These are phyloP conservation scores for Rhizopogon sp. DNA, from an alignment of 768 basidiomycete species.

Conservation along the genomic window DNA sequence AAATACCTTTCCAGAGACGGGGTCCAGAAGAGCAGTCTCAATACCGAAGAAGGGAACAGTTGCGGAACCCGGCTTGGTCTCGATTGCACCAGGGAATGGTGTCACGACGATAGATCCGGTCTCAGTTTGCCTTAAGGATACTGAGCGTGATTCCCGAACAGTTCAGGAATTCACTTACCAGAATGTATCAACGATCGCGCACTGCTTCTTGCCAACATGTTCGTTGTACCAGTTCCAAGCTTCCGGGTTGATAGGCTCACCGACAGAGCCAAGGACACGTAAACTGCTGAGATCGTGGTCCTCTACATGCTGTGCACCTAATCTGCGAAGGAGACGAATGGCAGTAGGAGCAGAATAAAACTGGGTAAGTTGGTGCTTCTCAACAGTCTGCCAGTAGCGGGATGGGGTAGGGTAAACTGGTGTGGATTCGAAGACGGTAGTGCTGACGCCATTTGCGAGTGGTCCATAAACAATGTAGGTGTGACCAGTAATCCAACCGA, in stretches of 20 bases:
- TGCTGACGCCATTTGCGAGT: constrained; percentile 78
- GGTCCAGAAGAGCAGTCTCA: constrained; percentile 82
- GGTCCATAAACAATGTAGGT: constrained; percentile 97
- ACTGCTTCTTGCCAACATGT: constrained; percentile 81
- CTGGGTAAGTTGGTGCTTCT: constrained; percentile 90
- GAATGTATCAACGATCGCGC: constrained; percentile 92
- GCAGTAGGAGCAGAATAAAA: constrained; percentile 95
- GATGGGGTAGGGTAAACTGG: constrained; percentile 95
- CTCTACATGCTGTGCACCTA: constrained; percentile 84
- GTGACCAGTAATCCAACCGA: constrained; percentile 99
- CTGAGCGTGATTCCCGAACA: not conserved
- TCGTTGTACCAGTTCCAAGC: constrained; percentile 99
- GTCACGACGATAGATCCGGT: constrained; percentile 95
- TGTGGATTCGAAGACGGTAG: constrained; percentile 92
- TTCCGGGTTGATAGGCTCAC: constrained; percentile 98
- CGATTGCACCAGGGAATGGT: constrained; percentile 92
- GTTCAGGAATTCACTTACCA: constrained; percentile 41
- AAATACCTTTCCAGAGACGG: constrained; percentile 63
- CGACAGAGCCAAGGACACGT: constrained; percentile 88
- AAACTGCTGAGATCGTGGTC: constrained; percentile 76
- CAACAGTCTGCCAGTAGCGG: constrained; percentile 95
- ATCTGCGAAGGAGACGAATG: constrained; percentile 84
- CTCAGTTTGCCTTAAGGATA: constrained; percentile 79
- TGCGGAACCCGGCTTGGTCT: constrained; percentile 94
- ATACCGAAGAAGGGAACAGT: constrained; percentile 99